phyloP scores from a whole-genome alignment of 495 filamentous ascomycete species.

The Terfezia boudieri region DNA sequence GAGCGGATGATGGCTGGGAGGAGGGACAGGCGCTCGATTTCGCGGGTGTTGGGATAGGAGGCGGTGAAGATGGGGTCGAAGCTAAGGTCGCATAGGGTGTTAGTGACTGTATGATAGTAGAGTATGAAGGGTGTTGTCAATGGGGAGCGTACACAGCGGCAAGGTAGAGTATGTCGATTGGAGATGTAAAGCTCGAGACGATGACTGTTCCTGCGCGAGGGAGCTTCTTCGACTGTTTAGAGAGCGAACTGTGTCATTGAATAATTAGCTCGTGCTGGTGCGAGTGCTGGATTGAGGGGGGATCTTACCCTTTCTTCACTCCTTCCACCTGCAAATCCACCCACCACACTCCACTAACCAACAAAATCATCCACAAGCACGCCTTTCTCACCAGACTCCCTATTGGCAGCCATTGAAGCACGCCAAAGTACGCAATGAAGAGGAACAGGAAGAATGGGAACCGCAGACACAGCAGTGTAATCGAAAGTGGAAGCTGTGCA shows the following conservation, averaged over 20 bases:
- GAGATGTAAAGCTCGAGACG: slow-evolving; percentile 72
- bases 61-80: slow-evolving; percentile 56
- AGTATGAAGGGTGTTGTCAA: neutral
- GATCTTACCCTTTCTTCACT: slow-evolving; percentile 55
- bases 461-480: slow-evolving; percentile 49
- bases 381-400: slow-evolving; percentile 59
- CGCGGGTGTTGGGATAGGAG: slow-evolving; percentile 47
- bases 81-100: neutral
- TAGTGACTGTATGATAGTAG: neutral
- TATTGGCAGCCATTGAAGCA: slow-evolving; percentile 74
- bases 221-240: slow-evolving; percentile 38
- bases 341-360: slow-evolving; percentile 87
- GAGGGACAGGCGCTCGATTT: slow-evolving; percentile 55
- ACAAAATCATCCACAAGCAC: slow-evolving; percentile 63
- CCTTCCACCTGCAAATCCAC: slow-evolving; percentile 90
- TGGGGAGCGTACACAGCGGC: slow-evolving; percentile 66
- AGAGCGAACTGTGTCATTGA: slow-evolving; percentile 25
- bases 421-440: slow-evolving; percentile 45
- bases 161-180: slow-evolving; percentile 86
- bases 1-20: slow-evolving; percentile 50
- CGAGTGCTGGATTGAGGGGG: neutral
- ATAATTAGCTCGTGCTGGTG: neutral
- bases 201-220: slow-evolving; percentile 60
- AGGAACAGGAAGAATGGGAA: slow-evolving; percentile 55
- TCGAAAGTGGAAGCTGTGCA: slow-evolving; percentile 14